These are phyloP conservation scores for Rhizopus delemar DNA, from an alignment of 371 early-diverging fungal genomes.

Conservation along the genomic window DNA sequence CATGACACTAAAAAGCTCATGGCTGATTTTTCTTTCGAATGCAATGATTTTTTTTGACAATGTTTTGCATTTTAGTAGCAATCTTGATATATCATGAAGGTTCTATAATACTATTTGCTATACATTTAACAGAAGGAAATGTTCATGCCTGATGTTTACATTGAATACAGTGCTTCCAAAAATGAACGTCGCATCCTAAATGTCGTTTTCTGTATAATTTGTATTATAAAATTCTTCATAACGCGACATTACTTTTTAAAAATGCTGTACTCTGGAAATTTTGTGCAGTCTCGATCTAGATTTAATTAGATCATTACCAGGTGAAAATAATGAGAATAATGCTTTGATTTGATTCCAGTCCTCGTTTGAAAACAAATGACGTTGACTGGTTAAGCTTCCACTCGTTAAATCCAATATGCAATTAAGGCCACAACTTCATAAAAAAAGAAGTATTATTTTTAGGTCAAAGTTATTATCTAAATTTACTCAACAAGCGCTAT, in stretches of 20 bases:
- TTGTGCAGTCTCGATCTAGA: neutral
- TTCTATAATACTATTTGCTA: constrained; percentile 16
- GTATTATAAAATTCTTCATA: no score
- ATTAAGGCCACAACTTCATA: constrained; percentile 12
- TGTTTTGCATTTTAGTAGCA: constrained; percentile 10
- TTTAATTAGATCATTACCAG: constrained; percentile 3
- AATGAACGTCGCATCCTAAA: no score
- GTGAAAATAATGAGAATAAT: neutral
- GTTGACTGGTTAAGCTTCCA: constrained; percentile 8
- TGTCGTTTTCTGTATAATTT: no score
- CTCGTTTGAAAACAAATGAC: constrained; percentile 2
- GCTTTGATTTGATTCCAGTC: constrained; percentile 7
- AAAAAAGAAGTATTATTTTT: constrained; percentile 17
- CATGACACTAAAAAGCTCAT: constrained; percentile 9
- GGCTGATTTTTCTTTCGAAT: constrained; percentile 8
- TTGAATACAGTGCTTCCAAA: no score
- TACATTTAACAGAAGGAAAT: constrained; percentile 14
- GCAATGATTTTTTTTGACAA: constrained; percentile 3
- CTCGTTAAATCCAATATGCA: constrained; percentile 12
- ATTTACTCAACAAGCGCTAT: constrained; percentile 18
- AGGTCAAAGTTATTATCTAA: constrained; percentile 12
- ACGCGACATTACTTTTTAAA: no score
- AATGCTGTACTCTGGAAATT: neutral
- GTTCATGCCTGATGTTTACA: constrained; percentile 4
- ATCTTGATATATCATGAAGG: neutral